Evolutionary conservation across 225 moss, liverwort and hornwort species (phyloP), one percentile per base, ranked within the genome.

Genomic region (Asterella californica): DNA sequence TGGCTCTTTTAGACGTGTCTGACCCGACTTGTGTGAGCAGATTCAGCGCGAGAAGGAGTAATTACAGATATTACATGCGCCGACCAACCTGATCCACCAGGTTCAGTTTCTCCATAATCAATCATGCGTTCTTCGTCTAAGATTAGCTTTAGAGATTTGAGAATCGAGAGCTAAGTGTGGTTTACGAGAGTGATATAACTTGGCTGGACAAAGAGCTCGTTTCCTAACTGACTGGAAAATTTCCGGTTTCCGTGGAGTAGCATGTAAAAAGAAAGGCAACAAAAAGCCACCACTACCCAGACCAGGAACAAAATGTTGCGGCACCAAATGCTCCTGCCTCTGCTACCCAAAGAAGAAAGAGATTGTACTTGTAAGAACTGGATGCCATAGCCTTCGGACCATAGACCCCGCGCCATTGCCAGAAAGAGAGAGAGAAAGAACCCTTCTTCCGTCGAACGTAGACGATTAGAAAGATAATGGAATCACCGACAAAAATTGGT

Each of bases 231-330:
- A 2, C 30, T 50, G 52, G 62, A 0, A 22, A n/a, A n/a, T n/a
- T 22, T 11, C 10, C 15, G 6, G 59, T 59, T 67, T 78, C 7
- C 25, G 81, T 89, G 90, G 1, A 45, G 18, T 88, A 84, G 76
- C 88, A 81, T 88, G 83, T 53, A 93, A 90, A 74, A 91, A 90
- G 88, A 89, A 88, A 66, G 80, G 83, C 6, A 94, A 91, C 77
- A 89, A 85, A 85, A 91, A 90, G 81, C 84, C 82, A 36, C 79
- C 85, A n/a, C 36, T 79, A 59, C 81, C 80, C 90, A 84, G 85
- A 74, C 75, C 25, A 80, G 86, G 48, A 82, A 70, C 25, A 92
- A 94, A 88, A 94, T 81, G 85, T 84, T 63, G 83, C 63, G 29
- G 85, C 91, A 68, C 88, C 91, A 60, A 83, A 47, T 36, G 45